A percentile compares a stretch with the other conserved stretches of the same genome.
phyloP scores from a whole-genome alignment of 768 basidiomycete genomes.

The Mycena amicta region DNA sequence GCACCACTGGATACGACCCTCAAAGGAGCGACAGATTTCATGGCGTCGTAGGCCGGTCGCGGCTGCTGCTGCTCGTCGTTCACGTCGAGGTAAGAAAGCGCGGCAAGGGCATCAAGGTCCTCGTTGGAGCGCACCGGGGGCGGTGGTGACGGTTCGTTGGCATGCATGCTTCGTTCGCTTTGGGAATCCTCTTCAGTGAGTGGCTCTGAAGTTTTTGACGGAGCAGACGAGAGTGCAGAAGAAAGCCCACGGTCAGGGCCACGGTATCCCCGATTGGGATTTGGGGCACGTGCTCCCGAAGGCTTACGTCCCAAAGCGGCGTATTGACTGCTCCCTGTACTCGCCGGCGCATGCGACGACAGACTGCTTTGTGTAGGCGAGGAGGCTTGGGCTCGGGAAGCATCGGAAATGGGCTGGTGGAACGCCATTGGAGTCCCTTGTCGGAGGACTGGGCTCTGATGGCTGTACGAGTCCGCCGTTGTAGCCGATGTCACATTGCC shows the following conservation, averaged over 20 bases:
- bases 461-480: slow-evolving; percentile 3
- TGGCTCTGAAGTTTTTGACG: slow-evolving; percentile 28
- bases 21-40: slow-evolving; percentile 37
- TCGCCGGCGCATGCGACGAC: slow-evolving; percentile 17
- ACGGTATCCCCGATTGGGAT: slow-evolving; percentile 42
- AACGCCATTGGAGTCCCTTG: slow-evolving; percentile 44
- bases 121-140: slow-evolving; percentile 40
- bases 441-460: slow-evolving; percentile 21
- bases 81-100: slow-evolving; percentile 71
- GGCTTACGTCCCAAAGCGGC: slow-evolving; percentile 68
- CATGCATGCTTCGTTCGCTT: slow-evolving; percentile 26
- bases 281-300: slow-evolving; percentile 80
- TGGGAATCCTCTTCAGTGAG: slow-evolving; percentile 35
- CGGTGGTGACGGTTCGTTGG: slow-evolving; percentile 14
- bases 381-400: slow-evolving; percentile 8
- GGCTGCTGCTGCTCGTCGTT: slow-evolving; percentile 44
- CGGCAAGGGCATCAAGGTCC: slow-evolving; percentile 75
- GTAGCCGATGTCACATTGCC: slow-evolving; percentile 1
- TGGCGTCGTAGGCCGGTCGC: slow-evolving; percentile 29
- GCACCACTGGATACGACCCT: slow-evolving; percentile 34
- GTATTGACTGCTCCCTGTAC: slow-evolving; percentile 37
- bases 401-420: slow-evolving; percentile 22
- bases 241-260: slow-evolving; percentile 38
- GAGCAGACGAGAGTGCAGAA: slow-evolving; percentile 34
- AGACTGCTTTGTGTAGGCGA: slow-evolving; percentile 19